Evolutionary conservation across 805 yeast species (phyloP), one percentile per base, ranked within the genome.

Genomic region (Zygosaccharomyces gambellarensis): DNA sequence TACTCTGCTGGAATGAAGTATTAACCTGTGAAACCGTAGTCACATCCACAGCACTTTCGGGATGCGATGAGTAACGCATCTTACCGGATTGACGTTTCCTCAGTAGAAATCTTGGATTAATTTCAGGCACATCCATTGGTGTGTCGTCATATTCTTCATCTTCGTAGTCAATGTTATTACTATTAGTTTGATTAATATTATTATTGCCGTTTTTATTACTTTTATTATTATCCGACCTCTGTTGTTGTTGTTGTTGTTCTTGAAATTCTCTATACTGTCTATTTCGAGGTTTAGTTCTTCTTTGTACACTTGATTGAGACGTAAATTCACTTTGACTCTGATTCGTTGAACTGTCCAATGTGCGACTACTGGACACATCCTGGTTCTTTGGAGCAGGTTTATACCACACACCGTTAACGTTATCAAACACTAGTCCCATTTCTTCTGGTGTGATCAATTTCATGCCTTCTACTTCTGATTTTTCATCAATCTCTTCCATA

Each of bases 401-500:
- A 30, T 58, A 60, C 65, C 65, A 61, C 10, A 58, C 58, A 8
- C 65, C 65, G 30, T 53, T 55, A 23, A 52, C 52, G 39, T 59
- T 56, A 39, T 55, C 54, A 41, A 58, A 61, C 17, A 61, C 58
- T 36, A 58, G 52, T 2, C 65, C 65, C 40, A 60, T 56, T 41
- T 56, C 63, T 46, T 61, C 63, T 8, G 65, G 65, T 22, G 60
- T 56, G 27, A 59, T 59, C 21, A 61, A 47, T 39, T 53, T 54
- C 28, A 56, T 47, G 3, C 47, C 52, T 7, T 46, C 44, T n/a
- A 34, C 38, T 9, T 34, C 38, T 4, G 38, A 34, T 34, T 34
- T 34, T 14, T 47, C 36, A 17, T 11, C 7, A 9, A 5, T 14
- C 28, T 28, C 6, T n/a, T 21, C 12, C 9, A 19, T 17, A 14